Base-by-base conservation (phyloP, 2,329 filamentous ascomycete genomes). In the Rutstroemia sydowiana region DNA sequence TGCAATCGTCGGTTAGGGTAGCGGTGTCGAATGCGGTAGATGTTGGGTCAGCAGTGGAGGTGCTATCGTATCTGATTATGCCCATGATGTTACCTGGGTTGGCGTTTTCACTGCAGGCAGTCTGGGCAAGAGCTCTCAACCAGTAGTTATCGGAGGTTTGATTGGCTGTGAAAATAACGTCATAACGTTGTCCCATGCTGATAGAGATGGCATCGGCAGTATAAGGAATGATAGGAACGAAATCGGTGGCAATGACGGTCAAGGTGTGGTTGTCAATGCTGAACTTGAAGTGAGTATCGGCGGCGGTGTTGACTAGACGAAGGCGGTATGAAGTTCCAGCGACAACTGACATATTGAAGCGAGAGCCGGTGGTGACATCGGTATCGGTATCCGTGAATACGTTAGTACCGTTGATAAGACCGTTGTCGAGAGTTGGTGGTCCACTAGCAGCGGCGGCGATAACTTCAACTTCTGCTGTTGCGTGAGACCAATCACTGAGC, bases 211-310 rank as follows among this genome's bases (percentile, higher is more conserved):
- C 20, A 9, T 32, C 56, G 5, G 55, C 56, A 16, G 28, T 32
- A 16, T 57, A 59, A 2, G 55, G 51, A 9, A 49, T 36, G 20
- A 59, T 57, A 9, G 57, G 55, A 0, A 83, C 77, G 11, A 73
- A 63, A 42, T 84, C 73, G 61, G 85, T 87, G 66, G 83, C 82
- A 44, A 88, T 72, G 6, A 76, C 78, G 0, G 81, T 83, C 1
- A 79, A 59, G 3, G 75, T 81, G 49, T 75, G 62, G 2, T 73
- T 74, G 42, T 79, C 73, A 18, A 68, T 69, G 0, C 72, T 62
- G 3, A 71, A 61, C 4, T 75, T 73, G 69, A 77, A 79, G 3
- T 61, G 57, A 1, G 64, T 68, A 23, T 60, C 57, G 7, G 79
- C 65, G 59, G 56, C 45, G 54, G 61, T 66, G 57, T 76, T 76